Conservation (phyloP, 73 alveolate species). For the Diophrys sp. region DNA sequence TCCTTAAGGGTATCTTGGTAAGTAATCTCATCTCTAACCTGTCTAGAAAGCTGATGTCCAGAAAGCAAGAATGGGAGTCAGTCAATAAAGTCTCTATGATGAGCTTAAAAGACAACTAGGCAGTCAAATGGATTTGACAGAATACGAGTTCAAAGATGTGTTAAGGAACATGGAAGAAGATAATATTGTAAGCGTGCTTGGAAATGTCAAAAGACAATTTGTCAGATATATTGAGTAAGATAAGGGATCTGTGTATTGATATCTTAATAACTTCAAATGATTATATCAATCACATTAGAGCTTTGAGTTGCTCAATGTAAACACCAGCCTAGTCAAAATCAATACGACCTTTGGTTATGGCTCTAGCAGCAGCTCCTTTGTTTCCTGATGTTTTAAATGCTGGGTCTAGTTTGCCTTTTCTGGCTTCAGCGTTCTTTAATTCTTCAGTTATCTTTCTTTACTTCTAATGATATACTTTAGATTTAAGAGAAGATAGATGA, state of each 20-base stretch:
- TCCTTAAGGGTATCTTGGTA: not conserved
- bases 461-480: not conserved
- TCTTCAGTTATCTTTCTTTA: not conserved
- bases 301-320: no score
- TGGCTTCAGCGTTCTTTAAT: not conserved
- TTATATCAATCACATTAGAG: no score
- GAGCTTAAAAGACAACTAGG: not conserved
- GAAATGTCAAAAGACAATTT: not conserved
- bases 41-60: not conserved
- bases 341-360: no score
- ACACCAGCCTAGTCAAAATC: no score
- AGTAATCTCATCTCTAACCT: conserved; percentile 5
- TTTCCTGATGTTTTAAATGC: no score
- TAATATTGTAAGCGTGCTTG: not conserved
- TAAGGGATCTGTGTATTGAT: not conserved
- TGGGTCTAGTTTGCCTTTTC: no score
- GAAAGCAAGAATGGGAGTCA: not conserved
- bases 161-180: not conserved
- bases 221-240: not conserved
- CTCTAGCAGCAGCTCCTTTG: no score
- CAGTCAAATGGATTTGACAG: not conserved
- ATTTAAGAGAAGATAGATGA: not conserved
- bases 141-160: not conserved
- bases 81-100: not conserved
- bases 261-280: no score